Conservation (phyloP, 2,329 filamentous ascomycete genomes). For the Huntiella moniliformis region DNA sequence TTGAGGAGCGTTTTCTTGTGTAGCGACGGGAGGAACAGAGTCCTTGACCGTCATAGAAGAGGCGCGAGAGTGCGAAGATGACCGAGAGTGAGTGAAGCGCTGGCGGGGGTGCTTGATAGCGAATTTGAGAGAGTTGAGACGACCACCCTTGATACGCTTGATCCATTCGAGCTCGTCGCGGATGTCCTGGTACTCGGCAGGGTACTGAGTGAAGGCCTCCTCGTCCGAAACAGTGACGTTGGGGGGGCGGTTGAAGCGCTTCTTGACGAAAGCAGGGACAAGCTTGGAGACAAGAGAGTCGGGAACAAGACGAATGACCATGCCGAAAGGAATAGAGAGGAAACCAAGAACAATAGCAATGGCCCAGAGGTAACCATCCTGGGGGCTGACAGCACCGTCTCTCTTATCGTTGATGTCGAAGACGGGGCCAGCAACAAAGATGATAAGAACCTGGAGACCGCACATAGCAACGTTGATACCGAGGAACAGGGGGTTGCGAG, state of each 20-base stretch:
- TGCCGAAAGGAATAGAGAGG: slow-evolving; percentile 68
- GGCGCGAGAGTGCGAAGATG: slow-evolving; percentile 43
- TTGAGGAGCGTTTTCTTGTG: slow-evolving; percentile 19
- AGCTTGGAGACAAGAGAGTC: slow-evolving; percentile 43
- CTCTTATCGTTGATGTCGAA: slow-evolving; percentile 41
- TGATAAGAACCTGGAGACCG: slow-evolving; percentile 73
- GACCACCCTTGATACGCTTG: slow-evolving; percentile 62
- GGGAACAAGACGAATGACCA: slow-evolving; percentile 65
- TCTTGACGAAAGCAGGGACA: slow-evolving; percentile 35
- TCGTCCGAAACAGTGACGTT: slow-evolving; percentile 46
- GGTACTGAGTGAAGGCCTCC: slow-evolving; percentile 48
- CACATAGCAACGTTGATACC: slow-evolving; percentile 74
- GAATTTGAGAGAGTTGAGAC: slow-evolving; percentile 65
- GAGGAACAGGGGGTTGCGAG: slow-evolving; percentile 75
- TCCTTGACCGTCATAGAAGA: slow-evolving; percentile 26
- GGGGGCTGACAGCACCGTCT: slow-evolving; percentile 20
- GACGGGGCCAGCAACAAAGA: slow-evolving; percentile 66
- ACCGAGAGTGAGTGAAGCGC: slow-evolving; percentile 29
- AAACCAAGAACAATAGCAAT: slow-evolving; percentile 69
- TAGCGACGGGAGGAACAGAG: slow-evolving; percentile 18
- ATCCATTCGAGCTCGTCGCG: slow-evolving; percentile 66
- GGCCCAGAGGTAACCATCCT: slow-evolving; percentile 66
- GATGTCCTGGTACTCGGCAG: slow-evolving; percentile 53
- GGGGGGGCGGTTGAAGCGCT: slow-evolving; percentile 27
- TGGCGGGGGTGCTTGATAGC: slow-evolving; percentile 54